Base-by-base conservation (phyloP, 257 asterid genomes). In the Solanum ahanhuiri region DNA sequence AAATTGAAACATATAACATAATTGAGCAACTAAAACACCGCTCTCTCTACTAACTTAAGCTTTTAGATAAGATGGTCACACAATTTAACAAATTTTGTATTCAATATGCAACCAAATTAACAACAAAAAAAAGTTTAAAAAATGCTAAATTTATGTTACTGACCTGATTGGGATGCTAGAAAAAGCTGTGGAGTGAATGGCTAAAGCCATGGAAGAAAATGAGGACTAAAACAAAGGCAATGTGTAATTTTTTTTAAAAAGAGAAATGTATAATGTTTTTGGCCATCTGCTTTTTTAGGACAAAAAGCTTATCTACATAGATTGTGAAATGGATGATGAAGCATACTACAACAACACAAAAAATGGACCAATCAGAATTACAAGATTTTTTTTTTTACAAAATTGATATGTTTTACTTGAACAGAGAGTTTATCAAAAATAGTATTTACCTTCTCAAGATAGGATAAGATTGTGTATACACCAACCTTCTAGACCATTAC, bases 141-240 rank as follows among this genome's bases (percentile, higher is more conserved):
- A 67, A 2, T 28, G 73, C 4, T 28, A 67, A 67, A 67, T 67
- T 67, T 12, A 67, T 67, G 9, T 17, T 34, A 28, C 51, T 66
- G 34, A 92, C 93, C 95, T 91, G 91, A 85, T 81, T 85, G 90
- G 91, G 37, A 93, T 84, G 90, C 86, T 88, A 83, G 96, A 88
- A 81, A 92, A 87, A 14, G 91, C 87, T 64, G 93, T 77, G 48
- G 94, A 91, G 86, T 92, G 90, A 88, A 91, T 83, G 92, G 96
- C 81, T 34, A 91, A 76, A 83, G 95, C 93, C 97, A 95, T 95
- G 88, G 75, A 11, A 57, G 7, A 63, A 7, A 43, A 69, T 69
- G 41, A 70, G 37, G 66, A 39, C 23, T 31, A 18, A 18, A 30
- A 67, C 60, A 33, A 12, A 60, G 69, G 84, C 6, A 79, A 10